These are phyloP conservation scores for Sugiyamaella grinbergsii DNA, from an alignment of 1,139 yeast species.

Conservation along the genomic window DNA sequence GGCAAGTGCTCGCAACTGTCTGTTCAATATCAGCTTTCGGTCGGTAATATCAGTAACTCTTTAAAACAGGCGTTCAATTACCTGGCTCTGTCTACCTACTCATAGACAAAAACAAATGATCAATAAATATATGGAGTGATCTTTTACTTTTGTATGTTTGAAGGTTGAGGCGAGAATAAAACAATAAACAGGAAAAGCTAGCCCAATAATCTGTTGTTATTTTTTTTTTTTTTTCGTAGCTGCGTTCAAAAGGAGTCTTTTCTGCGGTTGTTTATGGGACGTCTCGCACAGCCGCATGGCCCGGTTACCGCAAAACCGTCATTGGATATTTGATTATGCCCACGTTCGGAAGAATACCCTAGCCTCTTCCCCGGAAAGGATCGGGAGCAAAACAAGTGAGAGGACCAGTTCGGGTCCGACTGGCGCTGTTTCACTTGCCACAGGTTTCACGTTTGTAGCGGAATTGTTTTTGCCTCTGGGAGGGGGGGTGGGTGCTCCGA, in stretches of 20 bases:
- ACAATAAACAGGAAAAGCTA: not conserved
- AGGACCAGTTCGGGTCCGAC: too few relatives aligned
- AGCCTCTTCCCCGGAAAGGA: constrained; percentile 12
- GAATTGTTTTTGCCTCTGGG: not conserved
- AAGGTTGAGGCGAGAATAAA: not conserved
- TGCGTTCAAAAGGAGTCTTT: too few relatives aligned
- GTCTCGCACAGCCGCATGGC: not conserved
- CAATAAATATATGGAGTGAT: not conserved
- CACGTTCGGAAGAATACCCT: constrained; percentile 2
- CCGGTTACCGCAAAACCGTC: not conserved
- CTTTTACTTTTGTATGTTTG: not conserved
- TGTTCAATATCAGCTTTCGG: not conserved
- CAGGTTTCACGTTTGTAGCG: too few relatives aligned
- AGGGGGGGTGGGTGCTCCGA: not conserved
- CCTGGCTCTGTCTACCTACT: too few relatives aligned
- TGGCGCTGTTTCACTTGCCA: too few relatives aligned
- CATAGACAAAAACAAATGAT: too few relatives aligned
- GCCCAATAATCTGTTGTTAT: too few relatives aligned
- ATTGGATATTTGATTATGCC: constrained; percentile 9
- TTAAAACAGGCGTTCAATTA: not conserved
- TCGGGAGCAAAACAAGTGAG: not conserved
- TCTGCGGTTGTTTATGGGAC: too few relatives aligned
- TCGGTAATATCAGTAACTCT: not conserved
- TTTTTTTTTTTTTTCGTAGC: not conserved
- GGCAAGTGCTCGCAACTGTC: too few relatives aligned